Percentiles rank a stretch among this genome's conserved stretches.
phyloP scores from a whole-genome alignment of 2,329 filamentous ascomycete species.

The Aspergillus thermomutatus region DNA sequence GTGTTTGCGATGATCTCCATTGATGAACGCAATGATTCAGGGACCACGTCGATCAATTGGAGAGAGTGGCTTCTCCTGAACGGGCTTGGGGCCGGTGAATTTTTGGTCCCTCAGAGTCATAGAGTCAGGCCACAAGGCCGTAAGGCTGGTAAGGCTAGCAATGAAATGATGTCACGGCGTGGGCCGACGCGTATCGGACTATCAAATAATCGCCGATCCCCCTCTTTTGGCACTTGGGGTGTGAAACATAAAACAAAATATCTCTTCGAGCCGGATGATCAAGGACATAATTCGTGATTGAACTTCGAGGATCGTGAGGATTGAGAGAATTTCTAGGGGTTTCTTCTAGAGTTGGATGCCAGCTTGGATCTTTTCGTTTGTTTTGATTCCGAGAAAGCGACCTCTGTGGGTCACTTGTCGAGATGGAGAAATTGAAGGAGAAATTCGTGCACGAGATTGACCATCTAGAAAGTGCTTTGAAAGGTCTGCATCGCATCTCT shows the following conservation, averaged over 20 bases:
- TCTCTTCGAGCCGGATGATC: background rate
- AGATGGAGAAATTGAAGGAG: constrained; percentile 25
- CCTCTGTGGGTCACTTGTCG: constrained; percentile 2
- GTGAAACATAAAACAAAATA: background rate
- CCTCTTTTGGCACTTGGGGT: background rate
- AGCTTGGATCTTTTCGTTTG: background rate
- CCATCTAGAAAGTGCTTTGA: constrained; percentile 24
- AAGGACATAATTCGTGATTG: background rate
- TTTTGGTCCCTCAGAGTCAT: background rate
- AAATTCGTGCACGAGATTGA: constrained; percentile 19
- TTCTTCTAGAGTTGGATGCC: background rate
- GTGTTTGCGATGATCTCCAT: background rate
- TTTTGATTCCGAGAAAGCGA: background rate
- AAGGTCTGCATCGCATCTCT: constrained; percentile 18
- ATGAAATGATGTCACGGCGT: background rate
- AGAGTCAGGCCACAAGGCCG: background rate
- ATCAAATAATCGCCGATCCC: background rate
- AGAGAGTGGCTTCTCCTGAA: background rate
- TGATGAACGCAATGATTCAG: background rate
- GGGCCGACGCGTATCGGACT: background rate
- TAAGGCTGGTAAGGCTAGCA: background rate
- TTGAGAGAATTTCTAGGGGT: background rate
- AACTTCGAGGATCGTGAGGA: background rate
- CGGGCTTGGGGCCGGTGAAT: background rate
- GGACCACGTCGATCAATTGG: background rate